These are phyloP conservation scores for Trypanosoma scelopori DNA, from an alignment of 208 protist genomes.

Conservation along the genomic window DNA sequence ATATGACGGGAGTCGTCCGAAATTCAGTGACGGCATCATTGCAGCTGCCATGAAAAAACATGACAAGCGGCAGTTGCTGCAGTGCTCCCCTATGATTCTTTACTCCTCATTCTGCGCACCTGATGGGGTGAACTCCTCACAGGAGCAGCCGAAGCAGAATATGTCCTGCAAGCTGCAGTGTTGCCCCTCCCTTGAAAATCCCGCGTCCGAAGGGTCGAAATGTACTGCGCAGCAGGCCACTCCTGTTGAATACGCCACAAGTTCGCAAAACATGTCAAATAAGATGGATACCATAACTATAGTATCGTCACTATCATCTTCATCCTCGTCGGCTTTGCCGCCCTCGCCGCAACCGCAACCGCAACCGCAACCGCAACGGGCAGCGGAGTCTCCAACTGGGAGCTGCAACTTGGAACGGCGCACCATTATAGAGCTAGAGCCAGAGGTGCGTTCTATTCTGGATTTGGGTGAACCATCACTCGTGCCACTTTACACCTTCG, in stretches of 20 bases:
- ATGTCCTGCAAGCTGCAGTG: too few relatives aligned
- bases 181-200: too few relatives aligned
- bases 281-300: neutral
- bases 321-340: neutral
- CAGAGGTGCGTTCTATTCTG: neutral
- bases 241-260: too few relatives aligned
- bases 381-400: neutral
- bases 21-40: slow-evolving; percentile 4
- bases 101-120: neutral
- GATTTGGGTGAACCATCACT: slow-evolving; percentile 21
- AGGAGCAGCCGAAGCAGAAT: neutral
- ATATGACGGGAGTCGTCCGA: neutral
- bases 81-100: too few relatives aligned
- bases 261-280: too few relatives aligned
- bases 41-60: neutral
- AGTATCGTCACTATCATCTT: neutral
- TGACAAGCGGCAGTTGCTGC: neutral
- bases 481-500: slow-evolving; percentile 24
- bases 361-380: neutral
- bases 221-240: too few relatives aligned
- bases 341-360: neutral
- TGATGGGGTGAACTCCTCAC: neutral
- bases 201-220: too few relatives aligned
- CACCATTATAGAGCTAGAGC: neutral
- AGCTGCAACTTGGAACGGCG: neutral